Percentiles rank a stretch among this genome's conserved stretches.
Evolutionary conservation across 2,329 filamentous ascomycete species (phyloP).

Genomic region (Cordyceps farinosa): DNA sequence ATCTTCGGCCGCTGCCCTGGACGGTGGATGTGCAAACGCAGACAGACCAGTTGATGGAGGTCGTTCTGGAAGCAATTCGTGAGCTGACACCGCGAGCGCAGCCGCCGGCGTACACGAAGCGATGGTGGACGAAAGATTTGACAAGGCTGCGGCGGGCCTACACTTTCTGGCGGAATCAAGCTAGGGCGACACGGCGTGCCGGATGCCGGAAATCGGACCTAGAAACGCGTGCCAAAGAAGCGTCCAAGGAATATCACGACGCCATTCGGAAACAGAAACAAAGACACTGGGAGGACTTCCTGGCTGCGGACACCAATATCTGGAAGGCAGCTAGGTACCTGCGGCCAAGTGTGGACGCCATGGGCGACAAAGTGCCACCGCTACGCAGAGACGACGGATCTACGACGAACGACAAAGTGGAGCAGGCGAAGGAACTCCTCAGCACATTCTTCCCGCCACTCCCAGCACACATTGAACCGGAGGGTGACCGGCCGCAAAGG

Average conservation of each 20-base stretch:
- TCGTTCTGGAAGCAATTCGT: constrained; percentile 19
- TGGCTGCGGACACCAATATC: constrained; percentile 27
- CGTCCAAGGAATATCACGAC: constrained; percentile 25
- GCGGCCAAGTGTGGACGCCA: constrained; percentile 21
- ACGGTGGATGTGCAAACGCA: constrained; percentile 8
- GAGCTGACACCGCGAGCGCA: constrained; percentile 24
- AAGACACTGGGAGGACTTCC: constrained; percentile 26
- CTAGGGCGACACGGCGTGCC: constrained; percentile 19
- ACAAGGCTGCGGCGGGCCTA: constrained; percentile 28
- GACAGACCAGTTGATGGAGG: constrained; percentile 17
- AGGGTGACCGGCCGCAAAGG: constrained; percentile 17
- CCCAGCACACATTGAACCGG: constrained; percentile 19
- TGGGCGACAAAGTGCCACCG: constrained; percentile 24
- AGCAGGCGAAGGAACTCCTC: constrained; percentile 23
- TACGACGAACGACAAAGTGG: constrained; percentile 18
- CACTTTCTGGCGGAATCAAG: constrained; percentile 28
- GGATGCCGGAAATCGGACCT: no score
- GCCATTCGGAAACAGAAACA: constrained; percentile 23
- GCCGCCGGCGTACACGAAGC: constrained; percentile 28
- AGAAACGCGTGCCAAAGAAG: constrained; percentile 21
- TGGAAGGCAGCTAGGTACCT: constrained; percentile 30
- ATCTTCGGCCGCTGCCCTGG: no score
- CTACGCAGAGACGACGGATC: constrained; percentile 22
- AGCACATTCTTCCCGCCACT: constrained; percentile 22
- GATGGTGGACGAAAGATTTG: constrained; percentile 30